These are phyloP conservation scores for Phanerochaete carnosa DNA, from an alignment of 768 basidiomycete genomes.

Conservation along the genomic window DNA sequence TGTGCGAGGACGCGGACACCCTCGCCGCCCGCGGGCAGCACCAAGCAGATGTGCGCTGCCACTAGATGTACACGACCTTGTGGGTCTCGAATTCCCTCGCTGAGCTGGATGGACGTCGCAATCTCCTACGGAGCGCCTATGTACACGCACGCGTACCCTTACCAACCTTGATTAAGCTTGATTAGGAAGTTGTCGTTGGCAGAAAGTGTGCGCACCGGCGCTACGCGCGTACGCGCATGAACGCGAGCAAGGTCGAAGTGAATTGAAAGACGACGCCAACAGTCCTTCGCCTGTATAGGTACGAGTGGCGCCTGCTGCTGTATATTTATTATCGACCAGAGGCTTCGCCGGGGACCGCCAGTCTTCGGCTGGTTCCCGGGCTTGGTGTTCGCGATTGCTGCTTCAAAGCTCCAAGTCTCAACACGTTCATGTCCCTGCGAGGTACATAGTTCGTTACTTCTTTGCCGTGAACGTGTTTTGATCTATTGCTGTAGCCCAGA, in stretches of 20 bases:
- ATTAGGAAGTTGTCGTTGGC: no score
- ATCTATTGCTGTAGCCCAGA: constrained; percentile 45
- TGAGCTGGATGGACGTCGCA: constrained; percentile 62
- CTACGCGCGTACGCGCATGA: constrained; percentile 85
- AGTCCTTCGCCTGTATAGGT: constrained; percentile 87
- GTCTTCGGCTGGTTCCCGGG: constrained; percentile 74
- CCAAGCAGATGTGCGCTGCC: constrained; percentile 85
- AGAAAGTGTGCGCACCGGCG: no score
- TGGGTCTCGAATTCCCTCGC: constrained; percentile 79
- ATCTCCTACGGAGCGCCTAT: no score
- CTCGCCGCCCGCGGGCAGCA: constrained; percentile 72
- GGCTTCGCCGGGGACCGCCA: constrained; percentile 60
- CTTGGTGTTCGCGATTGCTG: constrained; percentile 50
- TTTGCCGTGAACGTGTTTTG: constrained; percentile 15
- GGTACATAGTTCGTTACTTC: constrained; percentile 42
- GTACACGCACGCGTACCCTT: no score
- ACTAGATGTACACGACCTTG: constrained; percentile 80
- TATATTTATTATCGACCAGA: constrained; percentile 89
- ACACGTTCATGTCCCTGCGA: constrained; percentile 61
- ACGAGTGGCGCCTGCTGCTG: constrained; percentile 71
- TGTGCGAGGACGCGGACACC: constrained; percentile 86
- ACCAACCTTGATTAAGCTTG: no score
- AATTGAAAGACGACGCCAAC: constrained; percentile 89
- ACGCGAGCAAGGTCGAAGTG: constrained; percentile 68
- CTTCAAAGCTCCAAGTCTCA: constrained; percentile 61